phyloP scores from a whole-genome alignment of 1,284 basidiomycete genomes.

The Tilletia horrida region DNA sequence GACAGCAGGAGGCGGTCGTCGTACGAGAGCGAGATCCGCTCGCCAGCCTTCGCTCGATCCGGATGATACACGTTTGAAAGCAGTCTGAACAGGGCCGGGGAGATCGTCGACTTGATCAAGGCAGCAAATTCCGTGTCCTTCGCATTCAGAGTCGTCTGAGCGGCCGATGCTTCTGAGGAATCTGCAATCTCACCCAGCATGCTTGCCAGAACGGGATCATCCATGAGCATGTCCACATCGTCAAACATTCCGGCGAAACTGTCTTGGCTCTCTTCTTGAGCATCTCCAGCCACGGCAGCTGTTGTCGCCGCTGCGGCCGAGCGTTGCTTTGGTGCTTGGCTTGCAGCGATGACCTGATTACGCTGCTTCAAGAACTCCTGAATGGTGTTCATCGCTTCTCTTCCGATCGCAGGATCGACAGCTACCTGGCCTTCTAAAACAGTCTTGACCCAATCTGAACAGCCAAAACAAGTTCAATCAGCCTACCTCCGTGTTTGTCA shows the following conservation, averaged over 20 bases:
- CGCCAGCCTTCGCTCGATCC: constrained; percentile 32
- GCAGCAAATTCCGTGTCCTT: constrained; percentile 50
- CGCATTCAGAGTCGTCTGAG: constrained; percentile 44
- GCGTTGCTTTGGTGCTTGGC: not conserved
- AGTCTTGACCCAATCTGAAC: constrained; percentile 65
- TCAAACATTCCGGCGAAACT: constrained; percentile 68
- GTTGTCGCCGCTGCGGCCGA: constrained; percentile 3
- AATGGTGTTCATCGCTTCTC: constrained; percentile 64
- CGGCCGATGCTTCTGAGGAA: constrained; percentile 21
- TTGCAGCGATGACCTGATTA: constrained; percentile 59
- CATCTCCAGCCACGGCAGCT: not conserved
- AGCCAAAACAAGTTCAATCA: constrained; percentile 13
- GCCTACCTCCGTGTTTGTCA: constrained; percentile 19
- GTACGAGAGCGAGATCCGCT: constrained; percentile 26
- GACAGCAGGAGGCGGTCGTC: constrained; percentile 9
- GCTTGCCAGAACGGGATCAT: constrained; percentile 64
- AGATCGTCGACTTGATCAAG: constrained; percentile 63
- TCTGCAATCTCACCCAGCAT: constrained; percentile 58
- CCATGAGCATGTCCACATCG: constrained; percentile 61
- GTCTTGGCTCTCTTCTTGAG: constrained; percentile 61
- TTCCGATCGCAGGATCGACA: constrained; percentile 60
- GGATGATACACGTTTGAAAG: constrained; percentile 61
- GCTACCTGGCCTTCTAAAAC: constrained; percentile 63
- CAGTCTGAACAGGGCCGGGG: constrained; percentile 65
- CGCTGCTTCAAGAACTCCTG: constrained; percentile 68